Percentiles rank a stretch among this genome's conserved stretches.
Conservation (phyloP, 164 flowering plant genomes). For the Aristolochia fimbriata region DNA sequence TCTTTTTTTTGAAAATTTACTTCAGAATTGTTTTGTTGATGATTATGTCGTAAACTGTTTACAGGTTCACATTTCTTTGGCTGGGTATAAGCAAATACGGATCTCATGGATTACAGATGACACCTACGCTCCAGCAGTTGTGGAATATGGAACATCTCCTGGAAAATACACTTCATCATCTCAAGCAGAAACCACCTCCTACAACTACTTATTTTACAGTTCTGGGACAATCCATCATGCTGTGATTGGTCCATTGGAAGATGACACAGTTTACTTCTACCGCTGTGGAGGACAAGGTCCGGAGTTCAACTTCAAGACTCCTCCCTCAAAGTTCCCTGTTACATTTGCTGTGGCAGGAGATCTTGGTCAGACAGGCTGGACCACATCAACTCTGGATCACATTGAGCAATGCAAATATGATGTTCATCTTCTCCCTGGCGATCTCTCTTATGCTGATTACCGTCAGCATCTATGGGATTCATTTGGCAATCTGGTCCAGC, state of each 20-base stretch:
- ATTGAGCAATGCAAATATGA: constrained; percentile 71
- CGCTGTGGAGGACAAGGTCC: constrained; percentile 76
- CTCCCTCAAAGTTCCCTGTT: constrained; percentile 73
- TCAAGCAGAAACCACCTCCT: constrained; percentile 71
- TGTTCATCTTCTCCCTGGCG: constrained; percentile 85
- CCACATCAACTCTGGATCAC: constrained; percentile 78
- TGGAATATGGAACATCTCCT: constrained; percentile 70
- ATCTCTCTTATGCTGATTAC: constrained; percentile 92
- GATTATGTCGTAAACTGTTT: constrained; percentile 3
- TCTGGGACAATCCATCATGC: constrained; percentile 90
- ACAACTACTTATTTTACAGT: constrained; percentile 58
- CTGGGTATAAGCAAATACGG: constrained; percentile 70
- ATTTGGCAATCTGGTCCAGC: constrained; percentile 84
- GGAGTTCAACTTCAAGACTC: constrained; percentile 80
- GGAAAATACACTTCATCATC: constrained; percentile 33
- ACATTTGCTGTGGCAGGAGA: constrained; percentile 91
- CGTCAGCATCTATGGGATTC: constrained; percentile 77
- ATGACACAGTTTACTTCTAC: constrained; percentile 55
- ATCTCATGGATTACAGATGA: constrained; percentile 67
- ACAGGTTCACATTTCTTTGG: constrained; percentile 91
- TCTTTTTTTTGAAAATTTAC: too few relatives aligned
- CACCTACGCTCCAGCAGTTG: constrained; percentile 50
- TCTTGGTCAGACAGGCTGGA: constrained; percentile 97
- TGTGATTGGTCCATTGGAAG: constrained; percentile 83
- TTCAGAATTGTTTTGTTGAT: too few relatives aligned